A percentile compares a stretch with the other conserved stretches of the same genome.
Evolutionary conservation across 441 rosid species (phyloP).

Genomic region (Pelargonium hybrid): DNA sequence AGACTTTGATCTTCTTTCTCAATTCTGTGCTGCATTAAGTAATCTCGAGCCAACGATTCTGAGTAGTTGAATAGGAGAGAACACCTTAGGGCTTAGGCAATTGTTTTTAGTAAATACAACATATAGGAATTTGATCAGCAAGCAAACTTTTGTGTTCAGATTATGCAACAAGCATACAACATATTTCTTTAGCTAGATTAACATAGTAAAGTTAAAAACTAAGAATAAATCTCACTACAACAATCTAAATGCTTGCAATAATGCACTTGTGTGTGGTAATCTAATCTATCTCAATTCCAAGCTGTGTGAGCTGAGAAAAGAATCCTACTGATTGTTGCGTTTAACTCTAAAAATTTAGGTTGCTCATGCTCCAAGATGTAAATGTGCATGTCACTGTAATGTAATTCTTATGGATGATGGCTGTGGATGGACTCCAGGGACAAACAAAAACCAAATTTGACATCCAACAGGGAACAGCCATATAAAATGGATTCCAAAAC

Average conservation of each 20-base stretch:
- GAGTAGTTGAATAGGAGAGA: slow-evolving; percentile 10
- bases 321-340: no score
- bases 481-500: background rate
- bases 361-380: no score
- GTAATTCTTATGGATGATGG: no score
- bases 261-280: no score
- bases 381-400: no score
- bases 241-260: background rate
- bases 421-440: no score
- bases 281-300: no score
- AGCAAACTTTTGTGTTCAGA: slow-evolving; percentile 6
- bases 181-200: background rate
- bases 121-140: background rate
- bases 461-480: no score
- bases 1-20: slow-evolving; percentile 26
- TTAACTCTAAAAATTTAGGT: no score
- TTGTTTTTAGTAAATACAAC: background rate
- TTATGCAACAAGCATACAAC: background rate
- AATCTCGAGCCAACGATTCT: slow-evolving; percentile 27
- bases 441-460: no score
- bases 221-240: background rate
- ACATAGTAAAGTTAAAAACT: background rate
- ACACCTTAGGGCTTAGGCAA: slow-evolving; percentile 10
- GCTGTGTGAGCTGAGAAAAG: no score
- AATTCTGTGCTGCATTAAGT: slow-evolving; percentile 15